A percentile compares a stretch with the other conserved stretches of the same genome.
phyloP scores from a whole-genome alignment of 2,329 filamentous ascomycete genomes.

The Penicillium sp. region DNA sequence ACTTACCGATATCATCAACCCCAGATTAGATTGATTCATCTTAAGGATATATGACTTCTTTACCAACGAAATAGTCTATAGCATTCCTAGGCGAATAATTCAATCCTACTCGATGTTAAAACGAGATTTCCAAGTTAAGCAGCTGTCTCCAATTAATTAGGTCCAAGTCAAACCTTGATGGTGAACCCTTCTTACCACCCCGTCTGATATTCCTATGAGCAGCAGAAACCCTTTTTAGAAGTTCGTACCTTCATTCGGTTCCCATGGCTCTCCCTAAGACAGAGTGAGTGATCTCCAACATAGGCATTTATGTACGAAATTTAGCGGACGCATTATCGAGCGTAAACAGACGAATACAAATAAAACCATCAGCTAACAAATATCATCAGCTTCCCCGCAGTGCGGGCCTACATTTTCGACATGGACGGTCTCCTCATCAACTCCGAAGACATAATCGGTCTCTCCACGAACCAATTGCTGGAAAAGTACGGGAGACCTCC shows the following conservation, averaged over 20 bases:
- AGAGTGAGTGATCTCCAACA: not conserved
- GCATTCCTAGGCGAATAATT: not conserved
- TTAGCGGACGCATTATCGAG: not conserved
- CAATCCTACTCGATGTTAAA: not conserved
- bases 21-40: not conserved
- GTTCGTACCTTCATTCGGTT: too few species aligned
- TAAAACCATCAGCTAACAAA: slow-evolving; percentile 10
- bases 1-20: not conserved
- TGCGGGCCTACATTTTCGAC: slow-evolving; percentile 39
- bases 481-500: slow-evolving; percentile 21
- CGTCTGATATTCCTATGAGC: not conserved
- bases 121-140: not conserved
- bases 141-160: not conserved
- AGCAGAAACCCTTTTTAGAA: not conserved
- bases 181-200: not conserved
- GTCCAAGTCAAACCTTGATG: not conserved
- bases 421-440: slow-evolving; percentile 38
- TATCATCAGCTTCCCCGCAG: slow-evolving; percentile 22
- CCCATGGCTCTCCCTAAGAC: not conserved
- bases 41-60: not conserved
- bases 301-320: not conserved
- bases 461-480: slow-evolving; percentile 20
- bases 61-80: not conserved
- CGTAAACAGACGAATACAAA: not conserved
- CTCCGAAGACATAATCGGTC: slow-evolving; percentile 35